Percentiles rank a stretch among this genome's conserved stretches.
Evolutionary conservation across 495 filamentous ascomycete species (phyloP).

Genomic region (Penicillium coprophilum): DNA sequence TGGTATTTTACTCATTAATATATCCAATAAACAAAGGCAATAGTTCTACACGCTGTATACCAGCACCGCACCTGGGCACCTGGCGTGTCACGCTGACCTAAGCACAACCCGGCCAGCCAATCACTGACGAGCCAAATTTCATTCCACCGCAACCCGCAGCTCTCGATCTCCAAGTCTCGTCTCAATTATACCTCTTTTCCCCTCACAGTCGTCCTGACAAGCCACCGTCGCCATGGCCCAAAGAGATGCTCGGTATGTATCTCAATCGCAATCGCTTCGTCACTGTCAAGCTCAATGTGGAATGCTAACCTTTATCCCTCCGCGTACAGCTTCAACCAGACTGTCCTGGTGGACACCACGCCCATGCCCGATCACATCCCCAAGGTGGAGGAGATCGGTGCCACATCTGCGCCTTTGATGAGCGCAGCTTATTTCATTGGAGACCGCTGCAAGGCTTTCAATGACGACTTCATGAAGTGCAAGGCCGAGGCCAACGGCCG

Average conservation of each 20-base stretch:
- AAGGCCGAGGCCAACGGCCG: constrained; percentile 84
- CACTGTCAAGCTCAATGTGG: constrained; percentile 1
- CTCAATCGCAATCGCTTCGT: background rate
- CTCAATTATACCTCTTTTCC: constrained; percentile 27
- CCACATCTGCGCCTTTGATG: constrained; percentile 84
- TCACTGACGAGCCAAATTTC: constrained; percentile 34
- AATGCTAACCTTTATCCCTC: constrained; percentile 29
- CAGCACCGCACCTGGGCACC: background rate
- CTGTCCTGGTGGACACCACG: constrained; percentile 90
- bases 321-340: constrained; percentile 79
- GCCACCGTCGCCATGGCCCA: constrained; percentile 47
- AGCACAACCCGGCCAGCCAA: constrained; percentile 25
- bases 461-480: constrained; percentile 99
- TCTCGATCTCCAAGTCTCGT: constrained; percentile 24
- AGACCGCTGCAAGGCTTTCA: constrained; percentile 88
- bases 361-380: constrained; percentile 90
- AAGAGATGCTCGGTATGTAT: constrained; percentile 49
- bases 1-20: background rate
- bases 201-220: constrained; percentile 13
- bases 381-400: constrained; percentile 84
- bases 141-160: constrained; percentile 33
- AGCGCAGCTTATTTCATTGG: constrained; percentile 98
- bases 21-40: background rate
- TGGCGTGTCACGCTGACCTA: constrained; percentile 17
- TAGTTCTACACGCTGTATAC: background rate